Base-by-base conservation (phyloP, 83 land plant genomes). In the Diphasiastrum complanatum region DNA sequence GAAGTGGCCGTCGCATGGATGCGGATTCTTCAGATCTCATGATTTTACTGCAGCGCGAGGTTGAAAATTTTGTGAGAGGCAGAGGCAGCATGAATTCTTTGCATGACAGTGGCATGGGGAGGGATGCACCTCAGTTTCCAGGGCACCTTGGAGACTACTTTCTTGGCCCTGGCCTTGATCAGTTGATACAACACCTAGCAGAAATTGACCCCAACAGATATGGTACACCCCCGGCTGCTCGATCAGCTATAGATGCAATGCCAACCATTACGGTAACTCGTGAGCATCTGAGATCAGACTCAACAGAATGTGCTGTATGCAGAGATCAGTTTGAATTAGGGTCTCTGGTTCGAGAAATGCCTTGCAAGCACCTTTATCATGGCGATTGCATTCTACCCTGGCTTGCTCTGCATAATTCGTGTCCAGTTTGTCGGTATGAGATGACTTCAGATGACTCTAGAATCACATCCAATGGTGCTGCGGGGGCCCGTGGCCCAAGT, bases 371-470 rank as follows among this genome's bases (percentile, higher is more conserved):
- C 49, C 41, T 76, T 65, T 76, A 76, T 40, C 79, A 76, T 56
- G 31, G 53, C 32, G 79, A 76, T 14, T 76, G 79, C 54, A 76
- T 76, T 45, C 35, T 76, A 35, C 79, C 79, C 6, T 76, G 79
- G 79, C 66, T 76, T 5, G 77, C 71, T 18, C 71, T 52, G 71
- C 79, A 72, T 61, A 76, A 76, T 60, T 76, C 79, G 4, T 76
- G 79, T 40, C 79, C 79, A 3, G 78, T 76, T 26, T 76, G 79
- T 64, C 64, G 79, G 33, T 76, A 66, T 35, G 79, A 76, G 68
- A 72, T 76, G 76, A 76, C 79, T 0, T 66, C 79, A 14, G 79
- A 72, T 62, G 36, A n/a, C n/a, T n/a, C n/a, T n/a, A n/a, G n/a
- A n/a, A n/a, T n/a, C n/a, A n/a, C n/a, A n/a, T n/a, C n/a, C n/a